Evolutionary conservation across 495 filamentous ascomycete genomes (phyloP).

Genomic region (Lophiostoma macrostomum): DNA sequence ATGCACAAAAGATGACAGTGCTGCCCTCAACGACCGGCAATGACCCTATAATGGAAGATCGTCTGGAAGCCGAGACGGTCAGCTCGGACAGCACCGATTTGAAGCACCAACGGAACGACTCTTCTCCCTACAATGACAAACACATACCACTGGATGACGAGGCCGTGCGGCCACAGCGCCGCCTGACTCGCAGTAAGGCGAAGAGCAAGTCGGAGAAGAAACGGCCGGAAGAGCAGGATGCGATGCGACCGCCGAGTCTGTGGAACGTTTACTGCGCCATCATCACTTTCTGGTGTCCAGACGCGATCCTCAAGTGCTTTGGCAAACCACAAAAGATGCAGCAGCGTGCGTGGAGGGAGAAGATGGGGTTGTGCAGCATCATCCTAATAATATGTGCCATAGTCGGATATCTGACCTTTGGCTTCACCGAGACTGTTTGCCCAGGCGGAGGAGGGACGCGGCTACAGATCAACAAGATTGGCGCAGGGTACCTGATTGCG

Average conservation of each 20-base stretch:
- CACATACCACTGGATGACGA: slow-evolving; percentile 41
- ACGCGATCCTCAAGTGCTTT: slow-evolving; percentile 76
- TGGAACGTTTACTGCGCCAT: slow-evolving; percentile 96
- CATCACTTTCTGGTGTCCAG: slow-evolving; percentile 92
- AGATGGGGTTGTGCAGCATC: slow-evolving; percentile 94
- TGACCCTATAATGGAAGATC: slow-evolving; percentile 77
- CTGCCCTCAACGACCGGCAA: slow-evolving; percentile 87
- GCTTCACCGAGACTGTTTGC: slow-evolving; percentile 89
- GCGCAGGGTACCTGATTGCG: slow-evolving; percentile 86
- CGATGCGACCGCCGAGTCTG: slow-evolving; percentile 73
- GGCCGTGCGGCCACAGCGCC: slow-evolving; percentile 41
- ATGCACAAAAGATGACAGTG: slow-evolving; percentile 84
- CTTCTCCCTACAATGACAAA: slow-evolving; percentile 35
- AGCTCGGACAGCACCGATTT: slow-evolving; percentile 55
- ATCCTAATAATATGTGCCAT: slow-evolving; percentile 83
- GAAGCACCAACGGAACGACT: slow-evolving; percentile 41
- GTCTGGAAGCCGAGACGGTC: slow-evolving; percentile 55
- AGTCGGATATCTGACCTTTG: slow-evolving; percentile 95
- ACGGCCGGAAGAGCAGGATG: slow-evolving; percentile 63
- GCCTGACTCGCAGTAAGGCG: slow-evolving; percentile 50
- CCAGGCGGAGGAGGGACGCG: slow-evolving; percentile 58
- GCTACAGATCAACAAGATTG: slow-evolving; percentile 77
- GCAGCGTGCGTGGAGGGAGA: slow-evolving; percentile 94
- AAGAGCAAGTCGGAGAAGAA: slow-evolving; percentile 58
- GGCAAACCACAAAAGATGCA: slow-evolving; percentile 86